Conservation (phyloP, 352 stramenopile species). For the Globisporangium megalacanthum region DNA sequence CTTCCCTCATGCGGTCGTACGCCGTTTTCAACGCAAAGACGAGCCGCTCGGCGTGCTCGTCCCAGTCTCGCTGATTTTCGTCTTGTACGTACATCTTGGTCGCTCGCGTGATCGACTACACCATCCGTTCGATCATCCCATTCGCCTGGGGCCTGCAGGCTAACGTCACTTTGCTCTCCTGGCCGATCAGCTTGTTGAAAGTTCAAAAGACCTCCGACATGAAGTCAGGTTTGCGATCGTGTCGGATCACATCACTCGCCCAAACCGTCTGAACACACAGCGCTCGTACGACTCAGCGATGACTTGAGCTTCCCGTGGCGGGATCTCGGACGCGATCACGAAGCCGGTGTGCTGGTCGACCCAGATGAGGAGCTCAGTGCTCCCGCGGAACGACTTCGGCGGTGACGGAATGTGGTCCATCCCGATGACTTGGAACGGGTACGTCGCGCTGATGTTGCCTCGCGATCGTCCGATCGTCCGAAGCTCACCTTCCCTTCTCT, state of each 20-base stretch:
- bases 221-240: conserved; percentile 12
- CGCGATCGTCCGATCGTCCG: neutral
- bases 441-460: conserved; percentile 5
- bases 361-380: neutral
- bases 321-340: too few species aligned
- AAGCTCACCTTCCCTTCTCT: conserved; percentile 12
- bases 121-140: neutral
- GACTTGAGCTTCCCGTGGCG: too few species aligned
- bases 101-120: neutral
- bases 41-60: neutral
- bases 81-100: neutral
- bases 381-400: neutral
- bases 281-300: too few species aligned
- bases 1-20: neutral
- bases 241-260: conserved; percentile 12
- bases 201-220: conserved; percentile 8
- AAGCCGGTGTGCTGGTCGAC: too few species aligned
- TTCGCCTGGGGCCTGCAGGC: neutral
- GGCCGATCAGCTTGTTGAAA: conserved; percentile 4
- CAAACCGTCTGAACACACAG: conserved; percentile 13
- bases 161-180: neutral
- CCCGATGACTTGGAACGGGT: conserved; percentile 1
- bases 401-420: neutral
- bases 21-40: conserved; percentile 16
- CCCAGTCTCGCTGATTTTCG: neutral